phyloP scores from a whole-genome alignment of 345 rosid genomes.

The Brassica rapa region DNA sequence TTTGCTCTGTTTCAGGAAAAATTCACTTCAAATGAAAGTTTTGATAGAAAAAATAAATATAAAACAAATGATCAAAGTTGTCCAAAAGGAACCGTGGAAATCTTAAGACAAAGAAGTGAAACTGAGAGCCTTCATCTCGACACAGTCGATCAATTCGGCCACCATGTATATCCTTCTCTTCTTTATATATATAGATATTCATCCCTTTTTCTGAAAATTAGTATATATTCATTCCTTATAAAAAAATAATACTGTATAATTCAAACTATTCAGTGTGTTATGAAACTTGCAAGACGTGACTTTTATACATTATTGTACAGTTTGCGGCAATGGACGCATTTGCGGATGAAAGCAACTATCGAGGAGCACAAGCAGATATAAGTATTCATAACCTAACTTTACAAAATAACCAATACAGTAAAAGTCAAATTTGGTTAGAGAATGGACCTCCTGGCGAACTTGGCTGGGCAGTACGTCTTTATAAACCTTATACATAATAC shows the following conservation, averaged over 20 bases:
- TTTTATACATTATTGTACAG: constrained; percentile 3
- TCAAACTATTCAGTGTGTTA: not conserved
- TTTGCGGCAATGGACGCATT: constrained; percentile 11
- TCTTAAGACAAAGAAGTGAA: not conserved
- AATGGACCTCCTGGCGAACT: constrained; percentile 18
- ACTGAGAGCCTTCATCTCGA: not conserved
- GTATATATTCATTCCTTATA: not conserved
- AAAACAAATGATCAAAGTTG: constrained; percentile 1
- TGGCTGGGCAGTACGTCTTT: constrained; percentile 27
- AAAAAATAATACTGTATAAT: not conserved
- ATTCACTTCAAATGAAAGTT: not conserved
- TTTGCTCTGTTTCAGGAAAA: not conserved
- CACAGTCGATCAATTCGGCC: not conserved
- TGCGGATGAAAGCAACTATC: not conserved
- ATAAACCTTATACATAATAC: not conserved
- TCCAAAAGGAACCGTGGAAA: constrained; percentile 30
- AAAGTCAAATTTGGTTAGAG: constrained; percentile 31
- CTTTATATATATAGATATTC: not conserved
- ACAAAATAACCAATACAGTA: not conserved
- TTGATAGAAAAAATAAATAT: not conserved
- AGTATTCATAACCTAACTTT: constrained; percentile 4
- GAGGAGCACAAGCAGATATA: constrained; percentile 25
- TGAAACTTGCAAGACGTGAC: not conserved
- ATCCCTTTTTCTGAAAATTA: not conserved
- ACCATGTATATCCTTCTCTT: constrained; percentile 6